Evolutionary conservation across 192 early-diverging fungal species (phyloP), one percentile per base, ranked within the genome.

Genomic region (Mortierella claussenii): DNA sequence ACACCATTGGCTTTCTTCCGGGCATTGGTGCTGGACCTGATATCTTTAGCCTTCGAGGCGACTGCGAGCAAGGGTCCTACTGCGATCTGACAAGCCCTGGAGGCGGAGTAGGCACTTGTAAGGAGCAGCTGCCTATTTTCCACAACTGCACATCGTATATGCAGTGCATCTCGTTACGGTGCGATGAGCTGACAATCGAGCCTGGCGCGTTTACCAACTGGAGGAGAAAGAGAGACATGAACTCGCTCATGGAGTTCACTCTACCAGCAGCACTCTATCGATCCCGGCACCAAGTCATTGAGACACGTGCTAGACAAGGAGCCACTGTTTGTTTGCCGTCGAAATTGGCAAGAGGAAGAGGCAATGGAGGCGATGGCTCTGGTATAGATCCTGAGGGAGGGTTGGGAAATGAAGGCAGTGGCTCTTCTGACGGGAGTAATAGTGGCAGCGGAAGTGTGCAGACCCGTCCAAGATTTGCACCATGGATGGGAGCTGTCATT

Each of bases 11-110:
- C 5, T 32, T 12, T 28, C 26, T 46, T 10, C 69, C 60, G 2
- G 60, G 69, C 6, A 30, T 47, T 10, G 60, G 60, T 10, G 53
- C 69, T 13, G 59, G 53, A 5, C 30, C 18, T 10, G 46, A 62
- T 9, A 37, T 71, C 3, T 61, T 71, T n/a, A 55, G 28, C 24
- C 60, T 63, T 7, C 47, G 59, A 12, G 69, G 69, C 11, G 69
- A 71, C 13, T 71, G 69, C 52, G 60, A 63, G 27, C 60, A 63
- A 36, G 69, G 55, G 13, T 71, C 69, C 26, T 71, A 57, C 33
- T 69, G 68, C 21, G 68, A 69, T 48, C 53, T 47, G 23, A 21
- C 51, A 2, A 31, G 49, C 32, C 37, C 67, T 55, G 43, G 40
- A 21, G 42, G 49, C 9, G 58, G 45, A 20, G 27, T 36, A 1